phyloP scores from a whole-genome alignment of 2,329 filamentous ascomycete genomes.

The Fusarium irregulare region DNA sequence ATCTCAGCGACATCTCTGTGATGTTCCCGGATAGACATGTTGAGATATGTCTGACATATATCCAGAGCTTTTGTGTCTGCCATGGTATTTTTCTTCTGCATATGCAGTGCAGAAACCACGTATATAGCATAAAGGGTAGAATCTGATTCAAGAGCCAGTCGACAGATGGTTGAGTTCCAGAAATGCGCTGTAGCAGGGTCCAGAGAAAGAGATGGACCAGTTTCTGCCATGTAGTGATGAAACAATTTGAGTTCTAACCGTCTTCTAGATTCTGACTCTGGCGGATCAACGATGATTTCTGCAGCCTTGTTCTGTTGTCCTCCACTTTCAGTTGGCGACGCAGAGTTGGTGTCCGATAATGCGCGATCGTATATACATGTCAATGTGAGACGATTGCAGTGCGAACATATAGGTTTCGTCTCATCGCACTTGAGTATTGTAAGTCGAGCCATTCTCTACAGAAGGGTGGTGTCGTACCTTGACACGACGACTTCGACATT shows the following conservation, averaged over 20 bases:
- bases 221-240: slow-evolving; percentile 9
- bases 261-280: slow-evolving; percentile 5
- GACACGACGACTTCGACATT: slow-evolving; percentile 9
- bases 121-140: slow-evolving; percentile 3
- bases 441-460: background rate
- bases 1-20: slow-evolving; percentile 2
- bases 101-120: background rate
- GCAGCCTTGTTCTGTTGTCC: background rate
- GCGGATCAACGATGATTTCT: background rate
- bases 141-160: slow-evolving; percentile 4
- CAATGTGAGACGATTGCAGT: background rate
- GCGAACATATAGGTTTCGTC: background rate
- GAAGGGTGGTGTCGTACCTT: background rate
- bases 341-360: background rate
- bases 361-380: background rate
- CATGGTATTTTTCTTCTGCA: background rate
- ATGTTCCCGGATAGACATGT: slow-evolving; percentile 7
- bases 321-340: background rate
- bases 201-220: background rate
- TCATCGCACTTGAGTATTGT: slow-evolving; percentile 5
- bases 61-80: background rate
- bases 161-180: background rate
- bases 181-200: background rate
- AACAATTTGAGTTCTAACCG: background rate
- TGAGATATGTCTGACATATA: background rate